These are phyloP conservation scores for Barnettozyma californica DNA, from an alignment of 805 yeast genomes.

Conservation along the genomic window DNA sequence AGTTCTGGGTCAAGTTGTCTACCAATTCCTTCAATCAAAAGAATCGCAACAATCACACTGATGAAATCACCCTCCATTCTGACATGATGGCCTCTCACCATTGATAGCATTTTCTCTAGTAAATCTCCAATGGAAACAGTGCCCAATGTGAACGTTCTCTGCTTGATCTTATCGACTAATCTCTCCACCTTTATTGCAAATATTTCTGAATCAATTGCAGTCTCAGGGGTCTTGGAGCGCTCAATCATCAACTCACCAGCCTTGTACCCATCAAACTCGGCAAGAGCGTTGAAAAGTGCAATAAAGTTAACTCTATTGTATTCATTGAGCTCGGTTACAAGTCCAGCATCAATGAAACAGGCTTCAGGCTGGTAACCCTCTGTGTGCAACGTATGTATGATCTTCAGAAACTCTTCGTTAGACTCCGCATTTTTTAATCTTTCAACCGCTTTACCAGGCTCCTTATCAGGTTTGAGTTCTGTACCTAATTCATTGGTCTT, in stretches of 20 bases:
- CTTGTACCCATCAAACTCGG: slow-evolving; percentile 87
- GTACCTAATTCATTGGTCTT: slow-evolving; percentile 35
- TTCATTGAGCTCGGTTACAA: slow-evolving; percentile 83
- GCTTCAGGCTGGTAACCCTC: slow-evolving; percentile 76
- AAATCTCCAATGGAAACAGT: slow-evolving; percentile 89
- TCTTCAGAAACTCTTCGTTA: slow-evolving; percentile 39
- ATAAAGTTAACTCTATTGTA: slow-evolving; percentile 78
- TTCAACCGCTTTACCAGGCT: slow-evolving; percentile 22
- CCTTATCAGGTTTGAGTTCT: slow-evolving; percentile 21
- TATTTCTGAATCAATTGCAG: slow-evolving; percentile 76
- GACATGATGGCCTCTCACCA: slow-evolving; percentile 94
- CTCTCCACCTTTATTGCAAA: slow-evolving; percentile 86
- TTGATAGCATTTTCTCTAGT: slow-evolving; percentile 75
- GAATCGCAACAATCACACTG: slow-evolving; percentile 89
- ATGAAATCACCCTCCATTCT: slow-evolving; percentile 97
- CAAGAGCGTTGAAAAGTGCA: slow-evolving; percentile 80
- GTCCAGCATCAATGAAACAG: slow-evolving; percentile 89
- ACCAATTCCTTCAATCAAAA: slow-evolving; percentile 91
- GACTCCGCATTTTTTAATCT: slow-evolving; percentile 17
- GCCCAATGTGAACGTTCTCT: slow-evolving; percentile 88
- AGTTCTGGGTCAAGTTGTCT: slow-evolving; percentile 88
- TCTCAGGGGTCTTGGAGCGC: slow-evolving; percentile 89
- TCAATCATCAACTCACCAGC: slow-evolving; percentile 97
- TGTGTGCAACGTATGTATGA: slow-evolving; percentile 40
- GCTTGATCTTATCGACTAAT: slow-evolving; percentile 73